Evolutionary conservation across 352 stramenopile species (phyloP).

Genomic region (Globisporangium acanthophoron): DNA sequence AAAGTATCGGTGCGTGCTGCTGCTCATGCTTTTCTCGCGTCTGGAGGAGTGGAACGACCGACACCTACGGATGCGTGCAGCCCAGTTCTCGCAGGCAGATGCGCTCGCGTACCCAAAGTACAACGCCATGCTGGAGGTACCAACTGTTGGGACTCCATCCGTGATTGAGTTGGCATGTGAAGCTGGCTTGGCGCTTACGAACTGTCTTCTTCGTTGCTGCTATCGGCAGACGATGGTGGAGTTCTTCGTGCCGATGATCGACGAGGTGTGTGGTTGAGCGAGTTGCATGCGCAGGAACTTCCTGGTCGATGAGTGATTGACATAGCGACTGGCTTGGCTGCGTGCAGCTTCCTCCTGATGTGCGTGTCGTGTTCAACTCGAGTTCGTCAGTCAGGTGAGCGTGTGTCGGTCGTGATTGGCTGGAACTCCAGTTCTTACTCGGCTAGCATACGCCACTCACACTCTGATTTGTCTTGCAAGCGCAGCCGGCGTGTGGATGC

Average conservation of each 20-base stretch:
- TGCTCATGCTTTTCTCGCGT: not conserved
- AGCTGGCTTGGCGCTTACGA: not conserved
- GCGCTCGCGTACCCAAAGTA: conserved; percentile 81
- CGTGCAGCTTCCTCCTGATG: conserved; percentile 56
- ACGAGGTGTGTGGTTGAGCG: conserved; percentile 35
- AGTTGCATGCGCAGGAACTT: not conserved
- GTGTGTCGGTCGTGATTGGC: no score
- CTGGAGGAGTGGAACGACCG: not conserved
- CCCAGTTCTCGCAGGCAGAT: conserved; percentile 78
- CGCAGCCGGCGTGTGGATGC: conserved; percentile 55
- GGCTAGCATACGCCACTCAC: not conserved
- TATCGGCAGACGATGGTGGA: conserved; percentile 56
- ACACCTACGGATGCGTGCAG: conserved; percentile 15
- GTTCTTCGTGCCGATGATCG: conserved; percentile 79
- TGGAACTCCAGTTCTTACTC: no score
- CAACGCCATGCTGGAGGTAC: conserved; percentile 71
- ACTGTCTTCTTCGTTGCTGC: not conserved
- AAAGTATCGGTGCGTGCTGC: conserved; percentile 50
- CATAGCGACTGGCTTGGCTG: not conserved
- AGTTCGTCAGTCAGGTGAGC: conserved; percentile 34
- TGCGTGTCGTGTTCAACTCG: conserved; percentile 60
- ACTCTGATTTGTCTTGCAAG: not conserved
- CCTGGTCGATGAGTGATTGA: not conserved
- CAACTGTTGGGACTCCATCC: not conserved
- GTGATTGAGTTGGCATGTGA: not conserved